phyloP scores from a whole-genome alignment of 257 asterid species.

The Ehretia macrophylla region DNA sequence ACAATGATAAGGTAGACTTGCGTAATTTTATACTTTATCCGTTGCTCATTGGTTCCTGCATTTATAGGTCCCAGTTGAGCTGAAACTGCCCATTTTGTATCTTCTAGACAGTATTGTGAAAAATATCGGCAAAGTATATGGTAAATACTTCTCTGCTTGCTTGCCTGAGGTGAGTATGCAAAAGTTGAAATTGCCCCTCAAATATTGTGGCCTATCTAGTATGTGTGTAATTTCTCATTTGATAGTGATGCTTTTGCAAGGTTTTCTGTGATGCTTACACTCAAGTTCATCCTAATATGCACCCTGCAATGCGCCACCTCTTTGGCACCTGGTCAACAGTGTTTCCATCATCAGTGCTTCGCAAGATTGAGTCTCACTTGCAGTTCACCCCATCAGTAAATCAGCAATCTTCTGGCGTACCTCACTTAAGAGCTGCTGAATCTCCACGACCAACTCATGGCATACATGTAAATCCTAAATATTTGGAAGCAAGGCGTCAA shows the following conservation, averaged over 20 bases:
- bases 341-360: conserved; percentile 68
- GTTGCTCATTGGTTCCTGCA: neutral
- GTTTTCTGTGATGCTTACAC: conserved; percentile 47
- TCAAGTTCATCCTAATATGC: conserved; percentile 69
- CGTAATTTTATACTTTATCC: no score
- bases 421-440: conserved; percentile 57
- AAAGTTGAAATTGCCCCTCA: neutral
- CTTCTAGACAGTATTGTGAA: conserved; percentile 96
- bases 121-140: conserved; percentile 85
- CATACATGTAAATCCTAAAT: conserved; percentile 84
- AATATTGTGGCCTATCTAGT: neutral
- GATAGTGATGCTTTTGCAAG: conserved; percentile 24
- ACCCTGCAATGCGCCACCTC: conserved; percentile 77
- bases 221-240: neutral
- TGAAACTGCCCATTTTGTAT: conserved; percentile 80
- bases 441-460: conserved; percentile 79
- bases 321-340: conserved; percentile 85
- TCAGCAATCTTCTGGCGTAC: conserved; percentile 56
- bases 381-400: conserved; percentile 50
- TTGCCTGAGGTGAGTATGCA: conserved; percentile 73
- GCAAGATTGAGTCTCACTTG: conserved; percentile 63
- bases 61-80: conserved; percentile 75
- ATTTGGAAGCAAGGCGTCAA: conserved; percentile 67
- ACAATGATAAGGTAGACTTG: no score
- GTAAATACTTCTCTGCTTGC: conserved; percentile 58